Evolutionary conservation across 768 basidiomycete species (phyloP), one percentile per base, ranked within the genome.

Genomic region (Psilocybe subaeruginosa): DNA sequence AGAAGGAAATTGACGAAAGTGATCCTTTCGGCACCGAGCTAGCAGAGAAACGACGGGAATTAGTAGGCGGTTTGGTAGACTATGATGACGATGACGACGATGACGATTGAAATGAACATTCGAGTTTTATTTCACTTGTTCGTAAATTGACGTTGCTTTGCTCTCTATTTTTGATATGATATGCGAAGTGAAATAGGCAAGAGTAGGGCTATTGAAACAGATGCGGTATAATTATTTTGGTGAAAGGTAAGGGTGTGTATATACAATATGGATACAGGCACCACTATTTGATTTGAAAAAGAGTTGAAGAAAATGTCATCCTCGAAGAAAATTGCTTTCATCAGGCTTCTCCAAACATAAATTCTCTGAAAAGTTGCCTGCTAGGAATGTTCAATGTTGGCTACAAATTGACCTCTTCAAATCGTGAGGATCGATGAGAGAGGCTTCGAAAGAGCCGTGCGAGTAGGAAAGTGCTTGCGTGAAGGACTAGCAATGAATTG

Each of bases 21-120:
- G 90, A 94, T 78, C 92, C 90, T 1, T 94, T 94, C 70, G 89
- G 89, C 27, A 83, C 80, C 43, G 78, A 83, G 59, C 62, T 90
- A 29, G 65, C 69, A 8, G 77, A 77, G 50, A 73, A 69, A 43
- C 73, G 64, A 54, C 68, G 66, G 47, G 79, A 69, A 8, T 72
- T 81, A n/a, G 41, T n/a, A 47, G 81, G 86, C 6, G 85, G 88
- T 64, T 84, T 88, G 60, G 84, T 84, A 39, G 88, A 90, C 56
- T 85, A 88, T 60, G 84, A 84, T 53, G 79, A 83, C 59, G 65
- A 83, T 61, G 64, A 68, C 46, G 70, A 71, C 30, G 70, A 72
- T 48, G 68, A 67, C 23, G 59, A 62, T 47, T 52, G 37, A 33
- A 30, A 58, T 14, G 9, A 14, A 43, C 3, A 19, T 11, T 27